Evolutionary conservation across 208 protist genomes (phyloP), one percentile per base, ranked within the genome.

Genomic region (Crithidia brevicula): DNA sequence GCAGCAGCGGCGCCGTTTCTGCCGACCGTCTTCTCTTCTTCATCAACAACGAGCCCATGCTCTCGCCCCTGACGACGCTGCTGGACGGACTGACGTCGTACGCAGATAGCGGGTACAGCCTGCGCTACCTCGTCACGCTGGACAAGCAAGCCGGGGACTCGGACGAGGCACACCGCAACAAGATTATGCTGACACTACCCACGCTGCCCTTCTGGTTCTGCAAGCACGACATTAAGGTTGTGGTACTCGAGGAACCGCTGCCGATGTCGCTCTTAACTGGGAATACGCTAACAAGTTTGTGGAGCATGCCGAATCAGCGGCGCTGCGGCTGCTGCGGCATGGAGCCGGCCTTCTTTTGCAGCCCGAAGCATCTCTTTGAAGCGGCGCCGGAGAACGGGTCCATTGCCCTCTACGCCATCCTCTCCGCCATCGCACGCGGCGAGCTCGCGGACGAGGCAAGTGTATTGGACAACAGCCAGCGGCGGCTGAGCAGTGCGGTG

Each of bases 401-500:
- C 4, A 28, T 76, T 9, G 53, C 70, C 9, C 56, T 76, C 8
- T 76, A 66, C 70, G 49, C 70, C 18, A 42, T 34, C 10, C 47
- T 76, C 23, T 67, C 54, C 4, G 42, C 28, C 15, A 18, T 65
- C 13, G 47, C 57, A 11, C 75, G 69, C n/a, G 47, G 50, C 45
- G 64, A 65, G 8, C 16, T 68, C 1, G 33, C 42, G 9, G 40
- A 51, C 47, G 49, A 54, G 36, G 49, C 47, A 15, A 42, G 68
- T 2, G 38, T 34, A 40, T 34, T 70, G 22, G 61, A 72, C 34
- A 70, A 63, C 51, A 72, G 56, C 47, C 75, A 90, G 50, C 74
- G 79, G 16, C 80, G 85, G 13, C 62, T 95, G 34, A 84, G 79
- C 72, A 86, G 80, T 64, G 79, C 84, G 31, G 77, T 95, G 23